Percentiles rank a stretch among this genome's conserved stretches.
Evolutionary conservation across 2,329 filamentous ascomycete species (phyloP).

Genomic region (Fusarium sp.): DNA sequence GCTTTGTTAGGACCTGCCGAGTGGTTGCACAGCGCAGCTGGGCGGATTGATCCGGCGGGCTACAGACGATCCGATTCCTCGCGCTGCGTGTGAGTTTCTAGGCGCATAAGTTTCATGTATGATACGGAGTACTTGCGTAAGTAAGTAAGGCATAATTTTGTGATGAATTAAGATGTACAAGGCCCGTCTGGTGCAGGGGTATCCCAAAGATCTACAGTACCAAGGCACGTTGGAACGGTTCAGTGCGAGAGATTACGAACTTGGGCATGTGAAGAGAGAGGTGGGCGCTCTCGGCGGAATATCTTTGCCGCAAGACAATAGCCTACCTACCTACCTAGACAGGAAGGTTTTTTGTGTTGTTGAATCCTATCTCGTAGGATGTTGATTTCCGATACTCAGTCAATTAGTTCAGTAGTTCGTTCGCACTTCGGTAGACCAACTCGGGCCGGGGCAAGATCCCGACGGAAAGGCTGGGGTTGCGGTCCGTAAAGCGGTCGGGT

Average conservation of each 20-base stretch:
- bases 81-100: constrained; percentile 17
- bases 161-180: not conserved
- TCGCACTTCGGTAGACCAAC: constrained; percentile 20
- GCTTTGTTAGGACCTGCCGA: constrained; percentile 6
- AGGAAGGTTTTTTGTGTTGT: constrained; percentile 24
- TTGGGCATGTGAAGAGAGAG: constrained; percentile 3
- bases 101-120: constrained; percentile 9
- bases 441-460: constrained; percentile 36
- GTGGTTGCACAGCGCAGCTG: constrained; percentile 16
- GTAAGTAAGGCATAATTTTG: constrained; percentile 1
- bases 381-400: constrained; percentile 1
- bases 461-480: constrained; percentile 24
- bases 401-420: constrained; percentile 2
- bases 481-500: constrained; percentile 9
- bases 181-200: constrained; percentile 6
- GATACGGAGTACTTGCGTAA: not conserved
- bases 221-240: constrained; percentile 6
- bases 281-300: constrained; percentile 9
- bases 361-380: constrained; percentile 4
- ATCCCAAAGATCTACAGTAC: constrained; percentile 15
- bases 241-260: constrained; percentile 14
- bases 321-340: not conserved
- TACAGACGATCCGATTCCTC: constrained; percentile 30
- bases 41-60: constrained; percentile 36
- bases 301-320: constrained; percentile 12